Evolutionary conservation across 225 moss, liverwort and hornwort species (phyloP), one percentile per base, ranked within the genome.

Genomic region (Polytrichum formosum): DNA sequence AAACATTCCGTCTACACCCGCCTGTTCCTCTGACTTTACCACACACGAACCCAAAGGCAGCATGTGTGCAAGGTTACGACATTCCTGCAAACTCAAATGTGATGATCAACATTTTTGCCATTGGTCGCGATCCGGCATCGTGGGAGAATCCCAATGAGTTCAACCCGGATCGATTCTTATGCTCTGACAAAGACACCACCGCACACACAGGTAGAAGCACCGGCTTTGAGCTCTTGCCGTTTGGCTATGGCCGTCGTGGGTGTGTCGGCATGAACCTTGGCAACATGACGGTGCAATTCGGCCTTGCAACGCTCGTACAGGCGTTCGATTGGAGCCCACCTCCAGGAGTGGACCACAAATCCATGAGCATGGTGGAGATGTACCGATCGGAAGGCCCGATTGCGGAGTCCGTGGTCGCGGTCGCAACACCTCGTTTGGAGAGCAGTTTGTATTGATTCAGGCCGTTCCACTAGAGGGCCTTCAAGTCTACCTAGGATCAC

Each of bases 31-130:
- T 92, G 27, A 55, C 90, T 28, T 90, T 90, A 6, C 67, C 86
- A 2, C 88, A 88, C 64, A 61, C 75, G 17, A 73, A 88, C 4
- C 77, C 75, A 56, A 77, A 84, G 23, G 88, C 90, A 56, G 74
- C 84, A 58, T 84, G 79, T 20, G 67, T 92, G 53, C 88, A 86
- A 58, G 88, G 84, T 17, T 92, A 79, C 60, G 81, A 84, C 78
- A 66, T 92, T 70, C 88, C 86, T 7, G 31, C 31, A 31, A 31
- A 31, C 31, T 6, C 31, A 31, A 31, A 31, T 31, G 31, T 31
- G 31, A 1, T 31, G 31, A 7, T 31, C 7, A 31, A 31, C 31
- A 31, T 31, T 31, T 31, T 7, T 7, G 31, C 31, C 31, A 7
- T 31, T 31, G 31, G 31, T 7, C 31, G 31, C 31, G 31, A 31